Percentiles rank a stretch among this genome's conserved stretches.
Evolutionary conservation across 257 asterid genomes (phyloP).

Genomic region (Scutellaria barbata): DNA sequence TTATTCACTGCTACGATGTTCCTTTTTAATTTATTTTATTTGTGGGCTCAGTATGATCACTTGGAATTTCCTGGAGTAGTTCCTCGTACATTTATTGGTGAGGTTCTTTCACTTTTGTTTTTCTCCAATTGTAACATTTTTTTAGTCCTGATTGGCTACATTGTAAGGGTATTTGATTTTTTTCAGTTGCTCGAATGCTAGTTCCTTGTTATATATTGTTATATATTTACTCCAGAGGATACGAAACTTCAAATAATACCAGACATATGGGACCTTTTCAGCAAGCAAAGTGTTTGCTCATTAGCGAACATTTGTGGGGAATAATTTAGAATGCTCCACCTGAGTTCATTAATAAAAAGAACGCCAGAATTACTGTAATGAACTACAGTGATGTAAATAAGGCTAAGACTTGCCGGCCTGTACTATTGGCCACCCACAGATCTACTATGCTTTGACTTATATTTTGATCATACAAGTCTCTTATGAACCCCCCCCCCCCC

Average conservation of each 20-base stretch:
- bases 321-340: not conserved
- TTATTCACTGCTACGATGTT: constrained; percentile 1
- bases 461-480: no score
- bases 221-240: constrained; percentile 13
- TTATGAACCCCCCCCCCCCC: no score
- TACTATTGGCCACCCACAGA: not conserved
- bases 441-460: not conserved
- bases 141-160: not conserved
- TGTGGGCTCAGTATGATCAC: constrained; percentile 80
- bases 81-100: constrained; percentile 94
- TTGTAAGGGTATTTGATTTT: not conserved
- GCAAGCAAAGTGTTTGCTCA: not conserved
- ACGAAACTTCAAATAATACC: not conserved
- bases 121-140: constrained; percentile 1
- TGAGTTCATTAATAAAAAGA: not conserved
- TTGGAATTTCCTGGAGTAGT: constrained; percentile 97
- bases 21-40: constrained; percentile 5
- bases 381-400: no score
- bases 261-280: not conserved
- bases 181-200: constrained; percentile 27
- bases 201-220: not conserved
- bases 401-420: no score
- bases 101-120: constrained; percentile 28
- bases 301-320: not conserved
- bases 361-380: no score